Base-by-base conservation (phyloP, 305 asterid species). In the Nicotiana rustica region DNA sequence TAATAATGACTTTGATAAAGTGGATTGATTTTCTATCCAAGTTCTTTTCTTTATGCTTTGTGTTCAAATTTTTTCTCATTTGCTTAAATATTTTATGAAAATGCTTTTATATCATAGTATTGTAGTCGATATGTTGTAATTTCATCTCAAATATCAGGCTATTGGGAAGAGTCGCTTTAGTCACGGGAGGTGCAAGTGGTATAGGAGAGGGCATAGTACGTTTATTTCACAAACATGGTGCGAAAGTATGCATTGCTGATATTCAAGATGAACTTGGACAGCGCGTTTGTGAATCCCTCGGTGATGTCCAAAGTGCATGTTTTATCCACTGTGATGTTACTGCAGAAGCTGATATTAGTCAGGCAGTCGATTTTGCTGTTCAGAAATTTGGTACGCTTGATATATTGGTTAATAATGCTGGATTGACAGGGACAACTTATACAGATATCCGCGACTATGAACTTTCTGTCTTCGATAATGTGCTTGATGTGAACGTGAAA, bases 401-500 rank as follows among this genome's bases (percentile, higher is more conserved):
- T 84, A 90, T 91, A 84, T 89, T 91, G 91, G 82, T 89, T 84
- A 92, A 90, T 87, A 91, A 92, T 36, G 97, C 95, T 9, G 95
- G 89, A 0, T 52, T 71, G 4, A 1, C 19, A 1, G 91, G 82
- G 7, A 12, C 52, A 0, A 71, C 55, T 13, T 79, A 15, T 10
- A 80, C 87, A 4, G 82, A 82, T 10, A 89, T 91, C 7, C 57
- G 38, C 3, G 90, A 88, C 12, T 9, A 38, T 18, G 67, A 87
- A 0, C 80, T 67, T 7, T 12, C 18, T 0, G 91, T 89, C 4
- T 89, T 92, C 14, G 84, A 89, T 4, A 86, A 86, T 1, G 91
- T 91, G 5, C 12, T 90, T 31, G 78, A 78, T 38, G 80, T 91
- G 19, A 90, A 90, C 17, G 66, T 90, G 14, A 70, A 82, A 10